Conservation (phyloP, 257 asterid genomes). For the Solanum raphanifolium region DNA sequence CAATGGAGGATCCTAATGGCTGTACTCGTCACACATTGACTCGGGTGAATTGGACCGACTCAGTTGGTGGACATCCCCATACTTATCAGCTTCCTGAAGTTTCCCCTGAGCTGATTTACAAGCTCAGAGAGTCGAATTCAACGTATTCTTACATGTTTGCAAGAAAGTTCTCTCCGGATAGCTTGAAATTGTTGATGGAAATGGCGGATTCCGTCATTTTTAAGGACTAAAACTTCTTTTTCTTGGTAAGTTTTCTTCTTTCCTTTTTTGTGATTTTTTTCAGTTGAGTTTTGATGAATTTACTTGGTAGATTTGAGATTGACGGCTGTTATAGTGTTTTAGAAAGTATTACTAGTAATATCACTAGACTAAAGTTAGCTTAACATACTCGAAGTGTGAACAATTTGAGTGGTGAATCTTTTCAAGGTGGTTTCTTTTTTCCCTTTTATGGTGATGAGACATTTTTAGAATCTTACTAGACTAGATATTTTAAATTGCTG, state of each 20-base stretch:
- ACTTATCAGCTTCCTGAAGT: constrained; percentile 65
- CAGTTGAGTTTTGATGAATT: not conserved
- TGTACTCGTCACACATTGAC: constrained; percentile 58
- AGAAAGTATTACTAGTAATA: not conserved
- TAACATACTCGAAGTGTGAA: not conserved
- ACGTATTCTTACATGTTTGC: constrained; percentile 60
- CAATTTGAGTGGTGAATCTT: constrained; percentile 10
- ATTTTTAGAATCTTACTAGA: constrained; percentile 5
- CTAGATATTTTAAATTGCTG: not conserved
- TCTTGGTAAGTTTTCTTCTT: constrained; percentile 31
- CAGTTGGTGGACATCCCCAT: constrained; percentile 77
- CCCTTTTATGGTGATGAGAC: not conserved
- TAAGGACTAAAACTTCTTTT: constrained; percentile 47
- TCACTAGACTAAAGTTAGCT: not conserved
- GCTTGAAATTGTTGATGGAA: constrained; percentile 62
- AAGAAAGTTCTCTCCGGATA: constrained; percentile 73
- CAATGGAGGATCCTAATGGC: constrained; percentile 66
- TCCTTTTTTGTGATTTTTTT: not conserved
- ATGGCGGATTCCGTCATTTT: constrained; percentile 68
- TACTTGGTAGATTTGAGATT: not conserved
- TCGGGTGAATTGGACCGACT: constrained; percentile 82
- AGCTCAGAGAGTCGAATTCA: constrained; percentile 61
- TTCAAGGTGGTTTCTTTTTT: constrained; percentile 6
- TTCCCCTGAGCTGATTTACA: constrained; percentile 47
- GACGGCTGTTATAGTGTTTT: not conserved